These are phyloP conservation scores for Phytophthora pisi DNA, from an alignment of 352 stramenopile species.

Conservation along the genomic window DNA sequence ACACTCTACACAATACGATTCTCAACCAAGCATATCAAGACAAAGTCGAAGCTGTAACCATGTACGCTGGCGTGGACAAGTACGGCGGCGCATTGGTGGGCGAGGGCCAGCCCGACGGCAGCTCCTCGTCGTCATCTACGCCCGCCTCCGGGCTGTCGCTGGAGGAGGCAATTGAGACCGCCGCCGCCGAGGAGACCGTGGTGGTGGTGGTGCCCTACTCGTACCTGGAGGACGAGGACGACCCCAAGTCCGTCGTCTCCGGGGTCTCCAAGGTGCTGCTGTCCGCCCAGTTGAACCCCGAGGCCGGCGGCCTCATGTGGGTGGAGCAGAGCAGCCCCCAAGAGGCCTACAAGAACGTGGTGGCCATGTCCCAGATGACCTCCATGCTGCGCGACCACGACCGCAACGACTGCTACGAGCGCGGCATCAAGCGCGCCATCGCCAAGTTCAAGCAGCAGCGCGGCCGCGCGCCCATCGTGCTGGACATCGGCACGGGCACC, in stretches of 20 bases:
- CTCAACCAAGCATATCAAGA: constrained; percentile 18
- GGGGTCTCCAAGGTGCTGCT: constrained; percentile 74
- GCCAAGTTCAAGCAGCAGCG: constrained; percentile 48
- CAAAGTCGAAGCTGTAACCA: constrained; percentile 54
- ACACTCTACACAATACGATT: not conserved
- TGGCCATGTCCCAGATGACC: constrained; percentile 90
- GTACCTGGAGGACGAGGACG: constrained; percentile 74
- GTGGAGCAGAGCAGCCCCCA: constrained; percentile 65
- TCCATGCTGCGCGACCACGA: constrained; percentile 85
- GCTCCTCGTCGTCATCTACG: constrained; percentile 7
- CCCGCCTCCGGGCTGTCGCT: constrained; percentile 52
- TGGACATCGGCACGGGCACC: constrained; percentile 87
- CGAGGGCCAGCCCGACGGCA: constrained; percentile 55
- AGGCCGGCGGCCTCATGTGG: constrained; percentile 81
- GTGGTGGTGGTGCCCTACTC: constrained; percentile 84
- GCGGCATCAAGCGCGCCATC: constrained; percentile 70
- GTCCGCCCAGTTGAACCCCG: constrained; percentile 73
- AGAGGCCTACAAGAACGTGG: constrained; percentile 80
- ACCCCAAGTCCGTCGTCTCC: constrained; percentile 58
- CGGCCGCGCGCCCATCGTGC: constrained; percentile 59
- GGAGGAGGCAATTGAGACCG: constrained; percentile 80
- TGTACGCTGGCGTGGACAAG: constrained; percentile 87
- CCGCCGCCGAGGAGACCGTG: constrained; percentile 78
- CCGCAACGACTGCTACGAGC: constrained; percentile 82
- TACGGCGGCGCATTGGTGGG: constrained; percentile 76